A percentile compares a stretch with the other conserved stretches of the same genome.
phyloP scores from a whole-genome alignment of 1,284 basidiomycete genomes.

The Hemileia vastatrix region DNA sequence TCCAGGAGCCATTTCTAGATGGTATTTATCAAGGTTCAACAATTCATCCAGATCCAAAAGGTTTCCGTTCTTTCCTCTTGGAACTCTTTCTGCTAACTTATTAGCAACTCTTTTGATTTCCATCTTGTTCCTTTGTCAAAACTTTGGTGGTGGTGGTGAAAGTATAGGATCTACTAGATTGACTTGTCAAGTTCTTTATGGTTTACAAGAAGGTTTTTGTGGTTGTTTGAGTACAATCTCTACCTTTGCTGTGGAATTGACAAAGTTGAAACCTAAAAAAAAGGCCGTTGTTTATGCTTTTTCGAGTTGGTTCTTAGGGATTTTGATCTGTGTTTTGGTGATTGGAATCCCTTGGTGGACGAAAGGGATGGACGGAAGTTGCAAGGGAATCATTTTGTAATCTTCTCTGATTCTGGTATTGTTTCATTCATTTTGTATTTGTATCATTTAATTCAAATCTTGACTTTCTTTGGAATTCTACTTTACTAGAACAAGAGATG shows the following conservation, averaged over 20 bases:
- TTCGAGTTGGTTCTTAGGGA: constrained; percentile 60
- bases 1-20: constrained; percentile 77
- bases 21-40: constrained; percentile 68
- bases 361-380: no score
- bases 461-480: no score
- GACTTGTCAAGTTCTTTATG: constrained; percentile 67
- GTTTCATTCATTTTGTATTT: no score
- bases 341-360: constrained; percentile 12
- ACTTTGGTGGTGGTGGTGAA: constrained; percentile 43
- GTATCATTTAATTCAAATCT: no score
- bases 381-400: no score
- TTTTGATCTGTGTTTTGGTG: constrained; percentile 49
- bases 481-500: no score
- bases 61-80: constrained; percentile 60
- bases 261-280: constrained; percentile 50
- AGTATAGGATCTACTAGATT: no score
- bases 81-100: constrained; percentile 79
- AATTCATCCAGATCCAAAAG: no score
- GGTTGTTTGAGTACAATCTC: constrained; percentile 90
- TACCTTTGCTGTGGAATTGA: constrained; percentile 77
- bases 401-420: no score
- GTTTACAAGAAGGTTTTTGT: constrained; percentile 81
- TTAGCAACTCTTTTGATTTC: constrained; percentile 67
- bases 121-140: constrained; percentile 61
- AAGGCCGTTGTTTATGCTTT: constrained; percentile 60